phyloP scores from a whole-genome alignment of 805 yeast species.

The Sugiyamaella chiloensis region DNA sequence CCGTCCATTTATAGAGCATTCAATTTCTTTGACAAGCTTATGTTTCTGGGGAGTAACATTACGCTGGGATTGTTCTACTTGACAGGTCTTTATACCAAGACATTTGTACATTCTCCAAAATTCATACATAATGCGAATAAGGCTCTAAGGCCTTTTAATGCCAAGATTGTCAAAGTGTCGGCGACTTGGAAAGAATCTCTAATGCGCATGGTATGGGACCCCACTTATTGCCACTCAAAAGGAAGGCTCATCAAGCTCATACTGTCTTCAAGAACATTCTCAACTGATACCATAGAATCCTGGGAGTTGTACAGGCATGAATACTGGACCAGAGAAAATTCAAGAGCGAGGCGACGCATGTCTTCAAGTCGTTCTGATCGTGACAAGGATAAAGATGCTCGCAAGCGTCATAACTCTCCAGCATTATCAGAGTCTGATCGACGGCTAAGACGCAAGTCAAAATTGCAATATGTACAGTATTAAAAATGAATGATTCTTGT shows the following conservation, averaged over 20 bases:
- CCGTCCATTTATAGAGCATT: constrained; percentile 39
- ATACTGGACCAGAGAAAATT: constrained; percentile 84
- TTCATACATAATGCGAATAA: constrained; percentile 82
- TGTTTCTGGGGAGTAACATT: constrained; percentile 58
- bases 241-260: constrained; percentile 83
- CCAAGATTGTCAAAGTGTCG: constrained; percentile 52
- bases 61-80: constrained; percentile 75
- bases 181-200: constrained; percentile 30
- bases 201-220: constrained; percentile 28
- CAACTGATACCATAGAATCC: constrained; percentile 79
- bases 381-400: not conserved
- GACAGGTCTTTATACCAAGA: constrained; percentile 85
- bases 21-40: constrained; percentile 34
- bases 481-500: not conserved
- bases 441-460: not conserved
- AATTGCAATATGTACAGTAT: constrained; percentile 2
- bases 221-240: constrained; percentile 22
- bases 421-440: not conserved
- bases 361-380: not conserved
- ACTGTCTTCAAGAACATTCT: constrained; percentile 75
- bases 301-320: constrained; percentile 95
- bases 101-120: constrained; percentile 76
- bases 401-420: constrained; percentile 1
- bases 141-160: constrained; percentile 80
- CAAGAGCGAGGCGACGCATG: constrained; percentile 4